Evolutionary conservation across 1,139 yeast species (phyloP), one percentile per base, ranked within the genome.

Genomic region (Magnusiomyces suaveolens): DNA sequence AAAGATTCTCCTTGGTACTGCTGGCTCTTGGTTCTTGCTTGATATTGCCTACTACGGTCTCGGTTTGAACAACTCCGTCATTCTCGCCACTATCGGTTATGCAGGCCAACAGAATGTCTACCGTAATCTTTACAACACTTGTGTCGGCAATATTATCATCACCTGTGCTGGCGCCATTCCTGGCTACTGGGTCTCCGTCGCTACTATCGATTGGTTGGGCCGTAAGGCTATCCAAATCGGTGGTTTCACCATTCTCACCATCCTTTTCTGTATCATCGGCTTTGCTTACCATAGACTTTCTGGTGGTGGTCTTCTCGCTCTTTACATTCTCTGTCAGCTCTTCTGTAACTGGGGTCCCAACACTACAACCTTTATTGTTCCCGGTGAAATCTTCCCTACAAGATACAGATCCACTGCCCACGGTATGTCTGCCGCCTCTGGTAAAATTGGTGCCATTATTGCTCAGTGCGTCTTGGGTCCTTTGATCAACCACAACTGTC

Each of bases 321-420:
- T 82, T 67, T 82, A 81, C 73, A 81, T 81, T 65, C 69, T 82
- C 64, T 74, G 79, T 50, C 83, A 81, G 66, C 81, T 82, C 72
- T 82, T 82, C 79, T 79, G 81, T 70, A 83, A 82, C 72, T 82
- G 80, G 60, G 87, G 87, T 59, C 97, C 98, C 69, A 92, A 92
- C 79, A 81, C 90, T 58, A 94, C 97, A 52, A 92, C 98, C 57
- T 92, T 92, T 74, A 80, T 92, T 66, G 82, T 88, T 65, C 97
- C 98, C 52, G 98, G 97, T 72, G 98, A 92, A 77, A 79, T 83
- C 67, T 92, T 79, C 87, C 98, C 98, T 69, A 92, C 98, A 52
- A 81, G 95, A 74, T 88, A 89, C 76, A 87, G 98, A 81, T 92
- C 97, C 48, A 84, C 97, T 63, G 97, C 97, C 55, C 98, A 92